Conservation (phyloP, 1,284 basidiomycete genomes). For the Puccinia polysora region DNA sequence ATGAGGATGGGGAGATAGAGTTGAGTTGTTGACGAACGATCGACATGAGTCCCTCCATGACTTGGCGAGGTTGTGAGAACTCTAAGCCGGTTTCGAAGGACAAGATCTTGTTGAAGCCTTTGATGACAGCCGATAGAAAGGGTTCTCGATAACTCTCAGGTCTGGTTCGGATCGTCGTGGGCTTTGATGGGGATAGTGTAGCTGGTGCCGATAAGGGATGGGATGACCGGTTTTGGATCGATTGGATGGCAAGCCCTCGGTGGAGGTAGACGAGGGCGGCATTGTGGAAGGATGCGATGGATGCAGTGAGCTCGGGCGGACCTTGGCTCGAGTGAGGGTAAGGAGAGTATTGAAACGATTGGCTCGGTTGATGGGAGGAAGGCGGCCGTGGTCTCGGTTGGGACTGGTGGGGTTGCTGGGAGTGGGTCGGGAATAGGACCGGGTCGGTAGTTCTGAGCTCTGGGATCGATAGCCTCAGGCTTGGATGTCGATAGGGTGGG, state of each 20-base stretch:
- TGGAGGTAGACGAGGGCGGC: slow-evolving; percentile 33
- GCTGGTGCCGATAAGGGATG: neutral
- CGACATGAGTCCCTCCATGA: slow-evolving; percentile 7
- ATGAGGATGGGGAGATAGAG: no score
- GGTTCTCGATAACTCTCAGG: slow-evolving; percentile 10
- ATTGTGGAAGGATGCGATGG: slow-evolving; percentile 33
- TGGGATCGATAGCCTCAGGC: neutral
- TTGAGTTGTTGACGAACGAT: slow-evolving; percentile 5
- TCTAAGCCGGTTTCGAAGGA: slow-evolving; percentile 27
- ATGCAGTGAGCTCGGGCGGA: neutral
- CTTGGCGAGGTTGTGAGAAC: slow-evolving; percentile 4
- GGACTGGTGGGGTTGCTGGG: neutral
- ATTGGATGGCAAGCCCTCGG: slow-evolving; percentile 13
- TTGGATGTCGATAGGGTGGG: slow-evolving; percentile 11
- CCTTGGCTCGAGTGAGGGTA: neutral
- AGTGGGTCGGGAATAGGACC: slow-evolving; percentile 4
- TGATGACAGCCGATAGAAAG: slow-evolving; percentile 17
- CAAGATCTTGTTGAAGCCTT: slow-evolving; percentile 29
- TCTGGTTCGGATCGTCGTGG: neutral
- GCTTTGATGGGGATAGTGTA: neutral
- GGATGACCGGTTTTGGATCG: neutral
- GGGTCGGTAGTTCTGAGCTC: neutral
- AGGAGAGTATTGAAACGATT: neutral
- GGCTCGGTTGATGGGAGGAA: neutral
- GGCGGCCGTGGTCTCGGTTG: neutral